A percentile compares a stretch with the other conserved stretches of the same genome.
These are phyloP conservation scores for Vitellaria paradoxa DNA, from an alignment of 179 eudicot species.

Conservation along the genomic window DNA sequence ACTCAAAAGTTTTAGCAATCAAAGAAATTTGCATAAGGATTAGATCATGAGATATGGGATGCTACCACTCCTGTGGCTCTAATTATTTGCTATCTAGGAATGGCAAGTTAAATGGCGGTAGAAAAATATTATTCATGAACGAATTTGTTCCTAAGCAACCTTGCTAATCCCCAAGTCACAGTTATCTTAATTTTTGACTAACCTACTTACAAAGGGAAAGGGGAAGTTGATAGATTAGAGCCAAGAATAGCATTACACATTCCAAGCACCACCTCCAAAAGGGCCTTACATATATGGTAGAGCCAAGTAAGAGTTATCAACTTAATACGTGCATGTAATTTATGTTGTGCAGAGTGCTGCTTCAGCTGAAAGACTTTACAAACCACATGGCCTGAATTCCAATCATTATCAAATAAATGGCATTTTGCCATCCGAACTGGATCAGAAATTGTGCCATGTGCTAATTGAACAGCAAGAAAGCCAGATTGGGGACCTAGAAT, in stretches of 20 bases:
- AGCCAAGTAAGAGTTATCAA: no score
- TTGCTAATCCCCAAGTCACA: background rate
- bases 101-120: background rate
- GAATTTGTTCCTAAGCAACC: background rate
- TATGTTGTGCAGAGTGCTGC: constrained; percentile 28
- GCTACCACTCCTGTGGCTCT: background rate
- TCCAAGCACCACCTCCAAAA: no score
- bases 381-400: constrained; percentile 20
- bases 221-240: no score
- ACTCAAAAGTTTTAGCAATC: background rate
- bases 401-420: constrained; percentile 28
- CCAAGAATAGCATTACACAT: no score
- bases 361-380: constrained; percentile 23
- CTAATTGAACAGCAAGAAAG: constrained; percentile 62
- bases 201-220: no score
- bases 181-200: background rate
- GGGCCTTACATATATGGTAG: no score
- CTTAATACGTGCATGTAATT: background rate
- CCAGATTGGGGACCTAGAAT: constrained; percentile 59
- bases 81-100: background rate
- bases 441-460: constrained; percentile 46
- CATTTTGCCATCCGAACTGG: constrained; percentile 51
- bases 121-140: background rate
- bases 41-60: background rate
- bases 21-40: background rate